Evolutionary conservation across 257 asterid species (phyloP).

Genomic region (Capsicum pubescens): DNA sequence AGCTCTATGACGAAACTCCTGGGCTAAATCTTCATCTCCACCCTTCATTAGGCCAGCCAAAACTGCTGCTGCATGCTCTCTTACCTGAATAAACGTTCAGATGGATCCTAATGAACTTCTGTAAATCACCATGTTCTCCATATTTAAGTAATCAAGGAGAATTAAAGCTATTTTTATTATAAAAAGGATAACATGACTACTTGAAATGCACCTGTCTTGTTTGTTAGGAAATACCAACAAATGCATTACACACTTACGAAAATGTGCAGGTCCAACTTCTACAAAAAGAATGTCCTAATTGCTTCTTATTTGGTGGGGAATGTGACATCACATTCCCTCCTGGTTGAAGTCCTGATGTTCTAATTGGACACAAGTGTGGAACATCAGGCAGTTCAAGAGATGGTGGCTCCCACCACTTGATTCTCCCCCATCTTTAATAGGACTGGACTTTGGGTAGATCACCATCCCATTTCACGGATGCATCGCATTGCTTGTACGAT

Average conservation of each 20-base stretch:
- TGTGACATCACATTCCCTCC: slow-evolving; percentile 11
- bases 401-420: background rate
- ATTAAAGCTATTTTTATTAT: background rate
- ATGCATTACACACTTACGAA: slow-evolving; percentile 2
- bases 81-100: slow-evolving; percentile 55
- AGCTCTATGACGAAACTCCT: slow-evolving; percentile 85
- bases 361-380: slow-evolving; percentile 12
- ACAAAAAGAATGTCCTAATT: background rate
- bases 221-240: background rate
- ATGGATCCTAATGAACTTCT: background rate
- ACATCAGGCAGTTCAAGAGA: background rate
- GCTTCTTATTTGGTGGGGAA: slow-evolving; percentile 13
- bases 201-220: slow-evolving; percentile 14
- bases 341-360: slow-evolving; percentile 13
- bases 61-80: slow-evolving; percentile 99
- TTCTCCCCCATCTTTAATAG: no score
- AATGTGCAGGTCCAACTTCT: slow-evolving; percentile 14
- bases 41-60: slow-evolving; percentile 97
- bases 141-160: background rate
- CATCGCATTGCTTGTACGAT: background rate
- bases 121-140: slow-evolving; percentile 6
- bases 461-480: no score
- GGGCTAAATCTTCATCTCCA: slow-evolving; percentile 71
- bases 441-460: no score
- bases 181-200: background rate